Base-by-base conservation (phyloP, 768 basidiomycete species). In the Tulasnella sp. region DNA sequence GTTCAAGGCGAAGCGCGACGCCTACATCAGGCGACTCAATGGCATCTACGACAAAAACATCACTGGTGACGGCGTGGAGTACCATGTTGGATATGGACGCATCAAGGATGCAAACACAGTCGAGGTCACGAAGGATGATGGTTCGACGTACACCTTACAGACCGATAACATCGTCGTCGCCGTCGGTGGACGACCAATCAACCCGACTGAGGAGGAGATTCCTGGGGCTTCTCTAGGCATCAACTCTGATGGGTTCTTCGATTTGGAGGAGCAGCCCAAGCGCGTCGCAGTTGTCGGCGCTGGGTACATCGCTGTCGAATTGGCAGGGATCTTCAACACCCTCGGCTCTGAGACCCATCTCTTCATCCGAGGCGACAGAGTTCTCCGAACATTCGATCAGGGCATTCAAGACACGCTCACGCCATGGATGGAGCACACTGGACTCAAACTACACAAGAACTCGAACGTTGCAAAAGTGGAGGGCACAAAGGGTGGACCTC, bases 241-340 rank as follows among this genome's bases (percentile, higher is more conserved):
- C 64, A 76, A 84, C 72, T 94, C 91, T 8, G 96, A 99, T 70
- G 93, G 92, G 2, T 99, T 99, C 77, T 99, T 99, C 66, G 89
- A 82, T 46, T 80, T 99, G 46, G 81, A 82, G 64, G 79, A 85
- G 53, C 92, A 94, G 70, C 96, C 96, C 8, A 89, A 85, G 72
- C 81, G 92, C 60, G 92, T 96, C 29, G 93, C 85, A 2, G 85
- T 98, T 56, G 84, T 97, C 44, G 96, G 96, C 48, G 96, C 96
- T 12, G 96, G 96, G 1, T 99, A 99, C 70, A 98, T 99, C 65
- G 92, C 92, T 17, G 89, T 97, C 62, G 96, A 99, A 72, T 82
- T 99, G 48, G 91, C 94, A 3, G 96, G 96, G 19, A 81, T 99
- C 56, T 81, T 99, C 73, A 82, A 97, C 71, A 78, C 88, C 5